phyloP scores from a whole-genome alignment of 140 eudicot species.

The Anethum foeniculum region DNA sequence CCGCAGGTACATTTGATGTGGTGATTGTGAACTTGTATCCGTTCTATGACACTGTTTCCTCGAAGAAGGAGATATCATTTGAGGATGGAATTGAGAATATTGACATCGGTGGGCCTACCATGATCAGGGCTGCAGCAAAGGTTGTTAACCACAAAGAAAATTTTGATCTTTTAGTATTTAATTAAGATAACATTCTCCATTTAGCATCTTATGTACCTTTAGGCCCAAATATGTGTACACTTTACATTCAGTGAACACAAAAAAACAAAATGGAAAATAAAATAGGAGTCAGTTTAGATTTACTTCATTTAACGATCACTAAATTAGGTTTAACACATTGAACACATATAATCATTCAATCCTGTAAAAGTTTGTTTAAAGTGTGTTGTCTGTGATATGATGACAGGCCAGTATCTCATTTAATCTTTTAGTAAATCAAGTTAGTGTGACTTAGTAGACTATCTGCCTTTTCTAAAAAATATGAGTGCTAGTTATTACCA shows the following conservation, averaged over 20 bases:
- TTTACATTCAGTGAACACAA: too few relatives aligned
- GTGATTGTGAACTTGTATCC: slow-evolving; percentile 94
- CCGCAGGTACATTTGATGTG: slow-evolving; percentile 78
- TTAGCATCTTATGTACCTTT: not conserved
- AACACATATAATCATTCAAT: not conserved
- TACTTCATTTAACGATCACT: not conserved
- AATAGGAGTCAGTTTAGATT: not conserved
- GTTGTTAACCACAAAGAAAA: slow-evolving; percentile 21
- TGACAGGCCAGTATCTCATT: not conserved
- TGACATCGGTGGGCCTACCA: slow-evolving; percentile 98
- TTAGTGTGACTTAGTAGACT: not conserved
- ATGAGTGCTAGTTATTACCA: not conserved
- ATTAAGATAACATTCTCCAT: not conserved
- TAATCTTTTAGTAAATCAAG: not conserved
- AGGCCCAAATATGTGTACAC: too few relatives aligned
- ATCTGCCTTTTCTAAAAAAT: not conserved
- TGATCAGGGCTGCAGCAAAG: slow-evolving; percentile 99
- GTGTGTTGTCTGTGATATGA: not conserved
- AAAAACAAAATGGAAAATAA: too few relatives aligned
- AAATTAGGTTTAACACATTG: not conserved
- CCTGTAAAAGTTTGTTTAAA: not conserved
- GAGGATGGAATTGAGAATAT: slow-evolving; percentile 97
- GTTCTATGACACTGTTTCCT: slow-evolving; percentile 73
- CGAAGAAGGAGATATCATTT: slow-evolving; percentile 45
- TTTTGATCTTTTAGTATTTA: not conserved